Percentiles rank a stretch among this genome's conserved stretches.
Evolutionary conservation across 2,329 filamentous ascomycete genomes (phyloP).

Genomic region (Diaporthe longicolla): DNA sequence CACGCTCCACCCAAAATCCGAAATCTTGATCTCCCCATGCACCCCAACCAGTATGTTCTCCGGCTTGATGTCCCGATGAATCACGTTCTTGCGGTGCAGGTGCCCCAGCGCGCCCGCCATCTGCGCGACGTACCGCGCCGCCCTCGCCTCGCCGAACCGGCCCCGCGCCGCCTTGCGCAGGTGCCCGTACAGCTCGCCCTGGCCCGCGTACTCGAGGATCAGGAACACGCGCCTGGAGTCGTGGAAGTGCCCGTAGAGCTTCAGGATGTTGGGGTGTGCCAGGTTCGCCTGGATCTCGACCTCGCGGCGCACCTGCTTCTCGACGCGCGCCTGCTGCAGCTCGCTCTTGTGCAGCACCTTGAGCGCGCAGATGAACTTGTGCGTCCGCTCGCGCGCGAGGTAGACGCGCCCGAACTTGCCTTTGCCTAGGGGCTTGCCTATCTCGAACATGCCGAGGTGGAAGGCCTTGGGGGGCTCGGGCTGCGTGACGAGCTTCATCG

Average conservation of each 20-base stretch:
- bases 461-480: neutral
- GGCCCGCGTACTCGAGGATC: constrained; percentile 77
- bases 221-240: constrained; percentile 80
- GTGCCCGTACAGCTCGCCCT: constrained; percentile 80
- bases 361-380: constrained; percentile 78
- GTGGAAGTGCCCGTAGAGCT: constrained; percentile 79
- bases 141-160: constrained; percentile 75
- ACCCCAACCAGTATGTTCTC: constrained; percentile 53
- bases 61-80: constrained; percentile 51
- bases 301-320: constrained; percentile 79
- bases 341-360: constrained; percentile 81
- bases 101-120: constrained; percentile 66
- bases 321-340: constrained; percentile 75
- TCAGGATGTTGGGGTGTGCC: constrained; percentile 74
- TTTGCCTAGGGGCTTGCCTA: constrained; percentile 80
- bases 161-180: constrained; percentile 66
- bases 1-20: constrained; percentile 51
- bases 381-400: constrained; percentile 75
- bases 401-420: constrained; percentile 83
- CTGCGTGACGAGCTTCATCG: neutral
- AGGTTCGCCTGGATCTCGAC: constrained; percentile 82
- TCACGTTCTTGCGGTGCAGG: constrained; percentile 52
- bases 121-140: constrained; percentile 80
- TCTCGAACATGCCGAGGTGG: constrained; percentile 79
- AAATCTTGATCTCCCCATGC: constrained; percentile 49